phyloP scores from a whole-genome alignment of 1,284 basidiomycete genomes.

The Stygiomarasmius scandens region DNA sequence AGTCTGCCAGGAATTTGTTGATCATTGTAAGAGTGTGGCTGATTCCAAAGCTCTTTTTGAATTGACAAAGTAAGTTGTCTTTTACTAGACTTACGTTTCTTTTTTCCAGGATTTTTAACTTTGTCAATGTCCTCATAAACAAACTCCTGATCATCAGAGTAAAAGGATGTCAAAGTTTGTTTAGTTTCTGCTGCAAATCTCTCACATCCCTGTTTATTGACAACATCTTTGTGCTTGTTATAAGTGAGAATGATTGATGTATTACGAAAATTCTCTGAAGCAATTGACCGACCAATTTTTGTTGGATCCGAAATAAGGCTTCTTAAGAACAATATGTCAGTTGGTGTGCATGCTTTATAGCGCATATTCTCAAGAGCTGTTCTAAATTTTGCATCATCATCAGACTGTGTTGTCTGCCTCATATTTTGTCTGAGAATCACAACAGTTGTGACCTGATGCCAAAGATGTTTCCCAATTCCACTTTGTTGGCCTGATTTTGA shows the following conservation, averaged over 20 bases:
- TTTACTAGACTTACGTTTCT: neutral
- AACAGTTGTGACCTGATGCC: slow-evolving; percentile 37
- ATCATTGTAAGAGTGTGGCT: slow-evolving; percentile 15
- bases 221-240: slow-evolving; percentile 20
- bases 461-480: slow-evolving; percentile 34
- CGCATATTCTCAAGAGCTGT: slow-evolving; percentile 21
- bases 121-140: slow-evolving; percentile 13
- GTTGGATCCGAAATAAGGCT: slow-evolving; percentile 19
- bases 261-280: slow-evolving; percentile 11
- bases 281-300: slow-evolving; percentile 5
- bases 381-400: slow-evolving; percentile 29
- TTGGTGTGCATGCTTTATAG: slow-evolving; percentile 29
- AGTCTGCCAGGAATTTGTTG: slow-evolving; percentile 30
- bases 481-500: slow-evolving; percentile 18
- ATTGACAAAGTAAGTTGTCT: slow-evolving; percentile 8
- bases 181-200: slow-evolving; percentile 17
- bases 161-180: slow-evolving; percentile 9
- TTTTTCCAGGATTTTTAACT: slow-evolving; percentile 7
- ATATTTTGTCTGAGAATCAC: slow-evolving; percentile 41
- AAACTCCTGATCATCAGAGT: slow-evolving; percentile 16
- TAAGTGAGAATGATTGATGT: slow-evolving; percentile 21
- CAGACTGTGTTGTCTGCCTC: slow-evolving; percentile 29
- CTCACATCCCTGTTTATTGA: slow-evolving; percentile 17
- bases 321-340: slow-evolving; percentile 34
- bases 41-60: slow-evolving; percentile 23